Conservation (phyloP, 805 yeast genomes). For the Pichia deserticola region DNA sequence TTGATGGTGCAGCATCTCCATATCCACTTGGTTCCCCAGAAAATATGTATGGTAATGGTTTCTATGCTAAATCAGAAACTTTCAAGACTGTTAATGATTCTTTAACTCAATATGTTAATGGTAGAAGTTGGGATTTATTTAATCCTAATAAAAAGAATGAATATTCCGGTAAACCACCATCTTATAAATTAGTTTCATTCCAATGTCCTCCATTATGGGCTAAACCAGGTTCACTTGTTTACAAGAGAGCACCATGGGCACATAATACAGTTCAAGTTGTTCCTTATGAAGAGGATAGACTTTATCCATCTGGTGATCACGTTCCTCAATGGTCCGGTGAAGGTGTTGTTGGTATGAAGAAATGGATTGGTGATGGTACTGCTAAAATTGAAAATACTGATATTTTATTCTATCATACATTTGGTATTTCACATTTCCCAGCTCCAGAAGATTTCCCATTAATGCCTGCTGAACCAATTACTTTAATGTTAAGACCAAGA, state of each 20-base stretch:
- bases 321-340: constrained; percentile 72
- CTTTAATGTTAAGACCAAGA: constrained; percentile 68
- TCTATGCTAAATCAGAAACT: constrained; percentile 55
- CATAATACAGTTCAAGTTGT: constrained; percentile 58
- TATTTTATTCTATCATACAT: constrained; percentile 70
- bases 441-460: constrained; percentile 87
- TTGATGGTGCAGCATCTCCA: constrained; percentile 57
- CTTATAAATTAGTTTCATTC: constrained; percentile 69
- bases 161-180: constrained; percentile 67
- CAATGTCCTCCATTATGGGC: constrained; percentile 71
- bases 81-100: constrained; percentile 66
- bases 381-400: constrained; percentile 60
- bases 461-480: constrained; percentile 81
- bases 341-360: constrained; percentile 56
- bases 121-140: constrained; percentile 71
- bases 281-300: constrained; percentile 63
- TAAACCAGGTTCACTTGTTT: constrained; percentile 63
- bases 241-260: constrained; percentile 83
- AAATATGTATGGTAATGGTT: constrained; percentile 74
- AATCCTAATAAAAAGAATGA: constrained; percentile 62
- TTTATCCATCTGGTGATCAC: constrained; percentile 76
- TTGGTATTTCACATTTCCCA: constrained; percentile 81
- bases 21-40: constrained; percentile 56
- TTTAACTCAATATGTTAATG: constrained; percentile 53
- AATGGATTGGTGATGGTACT: constrained; percentile 58